phyloP scores from a whole-genome alignment of 2,329 filamentous ascomycete species.

The Cladosporium sphaerospermum region DNA sequence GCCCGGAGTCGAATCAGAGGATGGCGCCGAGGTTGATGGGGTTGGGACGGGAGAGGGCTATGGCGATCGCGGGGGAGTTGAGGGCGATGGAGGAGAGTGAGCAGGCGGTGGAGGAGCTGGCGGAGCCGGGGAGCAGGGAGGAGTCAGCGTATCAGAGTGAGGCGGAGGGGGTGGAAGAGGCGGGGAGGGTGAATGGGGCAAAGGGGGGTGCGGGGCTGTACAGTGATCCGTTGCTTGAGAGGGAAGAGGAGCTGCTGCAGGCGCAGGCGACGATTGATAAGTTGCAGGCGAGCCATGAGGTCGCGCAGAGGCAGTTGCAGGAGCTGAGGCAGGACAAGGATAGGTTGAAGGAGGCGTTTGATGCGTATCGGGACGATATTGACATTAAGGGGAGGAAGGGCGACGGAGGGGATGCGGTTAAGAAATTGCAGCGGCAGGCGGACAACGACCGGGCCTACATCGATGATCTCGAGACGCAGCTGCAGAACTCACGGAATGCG shows the following conservation, averaged over 20 bases:
- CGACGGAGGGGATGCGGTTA: constrained; percentile 37
- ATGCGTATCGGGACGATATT: constrained; percentile 41
- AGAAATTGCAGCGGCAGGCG: constrained; percentile 38
- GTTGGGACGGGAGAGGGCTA: constrained; percentile 27
- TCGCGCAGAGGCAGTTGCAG: constrained; percentile 38
- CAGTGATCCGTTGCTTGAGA: constrained; percentile 42
- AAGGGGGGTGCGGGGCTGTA: constrained; percentile 20
- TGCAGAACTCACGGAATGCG: constrained; percentile 38
- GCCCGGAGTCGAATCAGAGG: constrained; percentile 42
- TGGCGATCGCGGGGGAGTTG: constrained; percentile 29
- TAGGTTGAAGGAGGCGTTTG: constrained; percentile 43
- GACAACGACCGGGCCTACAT: constrained; percentile 45
- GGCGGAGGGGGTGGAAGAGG: constrained; percentile 19
- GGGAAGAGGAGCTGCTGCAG: constrained; percentile 45
- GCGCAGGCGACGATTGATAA: constrained; percentile 42
- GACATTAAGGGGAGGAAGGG: constrained; percentile 34
- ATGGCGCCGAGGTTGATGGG: constrained; percentile 35
- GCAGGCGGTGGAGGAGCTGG: constrained; percentile 14
- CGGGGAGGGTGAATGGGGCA: constrained; percentile 16
- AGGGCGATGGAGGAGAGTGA: constrained; percentile 28
- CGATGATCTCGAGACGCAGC: constrained; percentile 43
- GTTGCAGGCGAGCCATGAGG: constrained; percentile 35
- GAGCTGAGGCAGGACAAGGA: constrained; percentile 36
- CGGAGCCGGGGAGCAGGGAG: constrained; percentile 24
- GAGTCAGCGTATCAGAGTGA: constrained; percentile 27